Evolutionary conservation across 305 asterid genomes (phyloP), one percentile per base, ranked within the genome.

Genomic region (Fraxinus latifolia): DNA sequence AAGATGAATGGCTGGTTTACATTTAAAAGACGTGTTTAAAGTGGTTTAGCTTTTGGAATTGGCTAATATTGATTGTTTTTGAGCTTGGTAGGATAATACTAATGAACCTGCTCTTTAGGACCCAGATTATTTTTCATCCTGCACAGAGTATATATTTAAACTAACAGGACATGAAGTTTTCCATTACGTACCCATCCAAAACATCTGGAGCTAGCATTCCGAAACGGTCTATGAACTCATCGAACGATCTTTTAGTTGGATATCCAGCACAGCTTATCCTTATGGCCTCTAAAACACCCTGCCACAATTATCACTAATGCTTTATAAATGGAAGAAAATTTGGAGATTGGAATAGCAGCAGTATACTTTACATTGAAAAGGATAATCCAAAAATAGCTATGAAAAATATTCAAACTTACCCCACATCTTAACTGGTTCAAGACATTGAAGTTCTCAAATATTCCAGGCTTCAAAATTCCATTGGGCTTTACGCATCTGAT

Each of bases 251-350:
- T 87, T 94, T 93, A 6, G 98, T 96, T 76, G 98, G 99, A 86
- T 96, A 96, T 77, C 99, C 99, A 47, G 98, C 98, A 80, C 99
- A 94, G 65, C 98, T 96, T 80, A 96, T 96, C 87, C 99, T 92
- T 87, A 96, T 96, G 79, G 99, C 99, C 85, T 96, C 99, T 82
- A 96, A 70, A 37, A 96, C 98, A 87, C 99, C 99, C 99, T 96
- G 90, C 78, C 80, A 88, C 73, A 83, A 76, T 84, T 71, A 80
- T 77, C 85, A 74, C 77, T 73, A 78, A 78, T 75, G 80, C 71
- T 82, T 82, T 74, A 79, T 85, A 11, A 86, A 73, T 82, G 37
- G 87, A 74, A 81, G 65, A 77, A 68, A 77, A 34, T 33, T 12
- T 71, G 39, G 74, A 53, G 50, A 77, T 37, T 73, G 74, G 36